A percentile compares a stretch with the other conserved stretches of the same genome.
These are phyloP conservation scores for Schizosaccharomyces octosporus DNA, from an alignment of 805 yeast species.

Conservation along the genomic window DNA sequence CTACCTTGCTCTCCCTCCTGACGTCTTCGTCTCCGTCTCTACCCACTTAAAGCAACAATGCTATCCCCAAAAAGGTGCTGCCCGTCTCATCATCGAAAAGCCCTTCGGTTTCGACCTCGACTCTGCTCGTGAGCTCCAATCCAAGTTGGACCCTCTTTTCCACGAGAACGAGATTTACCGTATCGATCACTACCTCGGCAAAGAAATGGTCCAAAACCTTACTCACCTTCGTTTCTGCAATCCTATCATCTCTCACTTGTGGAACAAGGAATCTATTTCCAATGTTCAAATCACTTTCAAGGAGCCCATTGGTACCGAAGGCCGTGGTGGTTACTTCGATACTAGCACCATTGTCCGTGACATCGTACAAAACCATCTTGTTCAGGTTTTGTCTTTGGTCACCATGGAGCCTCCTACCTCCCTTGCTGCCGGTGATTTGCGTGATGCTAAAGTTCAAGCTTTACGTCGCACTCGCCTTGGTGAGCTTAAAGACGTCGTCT, in stretches of 20 bases:
- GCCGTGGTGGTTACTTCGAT: conserved; percentile 96
- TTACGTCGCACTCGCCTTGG: conserved; percentile 58
- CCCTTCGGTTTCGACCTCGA: conserved; percentile 88
- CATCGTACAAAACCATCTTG: conserved; percentile 90
- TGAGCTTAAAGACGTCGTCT: conserved; percentile 36
- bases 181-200: conserved; percentile 92
- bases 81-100: conserved; percentile 79
- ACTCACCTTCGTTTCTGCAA: conserved; percentile 77
- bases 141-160: conserved; percentile 60
- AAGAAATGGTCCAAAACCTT: conserved; percentile 91
- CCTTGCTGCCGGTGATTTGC: conserved; percentile 75
- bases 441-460: conserved; percentile 90
- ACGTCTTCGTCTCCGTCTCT: conserved; percentile 65
- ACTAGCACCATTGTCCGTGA: conserved; percentile 86
- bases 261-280: conserved; percentile 61
- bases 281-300: conserved; percentile 79
- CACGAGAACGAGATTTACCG: conserved; percentile 77
- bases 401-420: conserved; percentile 94
- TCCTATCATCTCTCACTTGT: conserved; percentile 57
- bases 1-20: conserved; percentile 87
- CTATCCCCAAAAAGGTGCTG: conserved; percentile 37
- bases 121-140: conserved; percentile 54
- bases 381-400: conserved; percentile 72
- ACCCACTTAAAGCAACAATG: conserved; percentile 40
- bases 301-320: conserved; percentile 95